Evolutionary conservation across 2,329 filamentous ascomycete genomes (phyloP).

Genomic region (Penicillium sp.): DNA sequence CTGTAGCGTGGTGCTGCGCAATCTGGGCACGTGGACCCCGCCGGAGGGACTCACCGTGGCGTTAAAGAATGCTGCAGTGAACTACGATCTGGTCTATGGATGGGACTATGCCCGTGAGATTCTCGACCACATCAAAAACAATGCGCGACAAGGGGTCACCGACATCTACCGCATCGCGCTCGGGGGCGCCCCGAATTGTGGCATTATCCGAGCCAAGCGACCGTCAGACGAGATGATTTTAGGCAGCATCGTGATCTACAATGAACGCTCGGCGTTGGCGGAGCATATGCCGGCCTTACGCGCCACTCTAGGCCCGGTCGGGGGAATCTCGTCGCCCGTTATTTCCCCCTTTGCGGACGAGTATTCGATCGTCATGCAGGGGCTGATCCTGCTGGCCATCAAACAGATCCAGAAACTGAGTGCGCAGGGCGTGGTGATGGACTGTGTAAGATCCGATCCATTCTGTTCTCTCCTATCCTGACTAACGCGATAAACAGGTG

Average conservation of each 20-base stretch:
- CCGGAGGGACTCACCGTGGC: slow-evolving; percentile 75
- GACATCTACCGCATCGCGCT: slow-evolving; percentile 79
- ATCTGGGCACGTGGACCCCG: slow-evolving; percentile 70
- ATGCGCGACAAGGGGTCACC: slow-evolving; percentile 72
- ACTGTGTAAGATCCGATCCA: slow-evolving; percentile 64
- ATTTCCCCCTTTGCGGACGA: slow-evolving; percentile 67
- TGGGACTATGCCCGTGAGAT: slow-evolving; percentile 73
- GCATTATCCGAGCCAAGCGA: slow-evolving; percentile 78
- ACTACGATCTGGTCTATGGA: slow-evolving; percentile 81
- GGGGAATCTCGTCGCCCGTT: slow-evolving; percentile 78
- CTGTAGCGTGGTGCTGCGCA: slow-evolving; percentile 71
- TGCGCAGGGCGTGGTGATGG: slow-evolving; percentile 69
- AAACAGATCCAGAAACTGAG: slow-evolving; percentile 79
- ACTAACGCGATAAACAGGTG: slow-evolving; percentile 53
- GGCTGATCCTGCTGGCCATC: slow-evolving; percentile 75
- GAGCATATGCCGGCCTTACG: slow-evolving; percentile 69
- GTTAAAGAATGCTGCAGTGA: slow-evolving; percentile 69
- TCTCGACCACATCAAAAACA: slow-evolving; percentile 70
- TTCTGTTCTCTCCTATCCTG: background rate
- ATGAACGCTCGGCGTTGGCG: slow-evolving; percentile 65
- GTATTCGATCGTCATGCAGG: slow-evolving; percentile 72
- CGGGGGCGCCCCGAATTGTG: slow-evolving; percentile 68
- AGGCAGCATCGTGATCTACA: slow-evolving; percentile 78
- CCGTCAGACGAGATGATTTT: slow-evolving; percentile 66
- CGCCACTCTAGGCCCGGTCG: slow-evolving; percentile 57